Conservation (phyloP, 805 yeast species). For the Ogataea polymorpha region DNA sequence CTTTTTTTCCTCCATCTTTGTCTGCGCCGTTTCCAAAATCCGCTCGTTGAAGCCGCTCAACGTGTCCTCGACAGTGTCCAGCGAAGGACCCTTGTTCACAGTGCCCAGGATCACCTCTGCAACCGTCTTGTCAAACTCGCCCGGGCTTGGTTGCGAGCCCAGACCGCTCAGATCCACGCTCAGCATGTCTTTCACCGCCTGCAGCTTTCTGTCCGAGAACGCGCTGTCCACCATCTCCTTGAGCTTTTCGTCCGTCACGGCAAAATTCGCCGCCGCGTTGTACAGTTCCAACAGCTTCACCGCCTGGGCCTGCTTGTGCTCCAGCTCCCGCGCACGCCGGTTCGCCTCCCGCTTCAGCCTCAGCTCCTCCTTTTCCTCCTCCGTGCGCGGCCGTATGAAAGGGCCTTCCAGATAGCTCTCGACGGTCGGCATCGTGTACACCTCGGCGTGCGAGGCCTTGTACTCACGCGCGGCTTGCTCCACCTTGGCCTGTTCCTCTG, state of each 20-base stretch:
- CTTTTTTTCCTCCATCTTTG: slow-evolving; percentile 21
- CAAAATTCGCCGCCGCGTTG: slow-evolving; percentile 65
- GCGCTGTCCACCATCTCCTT: slow-evolving; percentile 56
- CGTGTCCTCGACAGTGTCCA: slow-evolving; percentile 31
- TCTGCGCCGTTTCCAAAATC: slow-evolving; percentile 24
- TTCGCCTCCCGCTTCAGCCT: slow-evolving; percentile 63
- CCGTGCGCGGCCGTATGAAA: slow-evolving; percentile 67
- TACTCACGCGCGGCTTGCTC: slow-evolving; percentile 36
- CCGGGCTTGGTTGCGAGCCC: slow-evolving; percentile 19
- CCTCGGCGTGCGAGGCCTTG: slow-evolving; percentile 48
- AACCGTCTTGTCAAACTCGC: slow-evolving; percentile 25
- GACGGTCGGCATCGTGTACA: slow-evolving; percentile 76
- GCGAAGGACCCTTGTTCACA: slow-evolving; percentile 32
- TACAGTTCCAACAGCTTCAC: slow-evolving; percentile 63
- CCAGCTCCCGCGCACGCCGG: slow-evolving; percentile 53
- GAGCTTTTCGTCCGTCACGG: slow-evolving; percentile 68
- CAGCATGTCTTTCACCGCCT: slow-evolving; percentile 19
- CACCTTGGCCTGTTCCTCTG: slow-evolving; percentile 26
- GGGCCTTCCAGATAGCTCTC: slow-evolving; percentile 66
- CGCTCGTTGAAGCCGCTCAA: slow-evolving; percentile 27
- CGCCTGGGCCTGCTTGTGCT: slow-evolving; percentile 51
- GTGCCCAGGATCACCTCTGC: slow-evolving; percentile 31
- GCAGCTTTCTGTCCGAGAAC: slow-evolving; percentile 39
- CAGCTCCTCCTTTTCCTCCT: slow-evolving; percentile 59
- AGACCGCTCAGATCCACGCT: slow-evolving; percentile 22